Conservation (phyloP, 192 early-diverging fungal genomes). For the Coemansia sp. region DNA sequence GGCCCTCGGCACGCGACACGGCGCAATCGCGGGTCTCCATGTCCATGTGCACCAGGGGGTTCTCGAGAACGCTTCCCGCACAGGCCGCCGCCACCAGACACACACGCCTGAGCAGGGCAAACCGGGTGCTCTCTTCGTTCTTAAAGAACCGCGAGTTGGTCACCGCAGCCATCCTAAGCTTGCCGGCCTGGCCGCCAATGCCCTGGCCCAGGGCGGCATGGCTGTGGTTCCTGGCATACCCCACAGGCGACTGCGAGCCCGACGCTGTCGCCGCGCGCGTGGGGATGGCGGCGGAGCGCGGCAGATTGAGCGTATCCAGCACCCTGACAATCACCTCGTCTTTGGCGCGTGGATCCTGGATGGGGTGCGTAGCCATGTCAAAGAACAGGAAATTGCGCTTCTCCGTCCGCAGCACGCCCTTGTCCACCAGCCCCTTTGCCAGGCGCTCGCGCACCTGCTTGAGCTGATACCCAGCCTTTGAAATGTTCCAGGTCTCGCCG, state of each 20-base stretch:
- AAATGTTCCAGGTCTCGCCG: conserved; percentile 98
- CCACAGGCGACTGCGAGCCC: conserved; percentile 16
- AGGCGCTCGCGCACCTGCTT: conserved; percentile 97
- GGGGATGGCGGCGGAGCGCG: conserved; percentile 57
- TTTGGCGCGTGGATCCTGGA: conserved; percentile 82
- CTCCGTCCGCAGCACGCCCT: conserved; percentile 93
- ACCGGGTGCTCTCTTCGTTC: conserved; percentile 37
- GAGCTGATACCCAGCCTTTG: conserved; percentile 95
- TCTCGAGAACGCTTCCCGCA: conserved; percentile 96
- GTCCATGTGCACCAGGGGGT: conserved; percentile 79
- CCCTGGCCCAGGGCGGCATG: conserved; percentile 18
- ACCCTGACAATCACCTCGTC: conserved; percentile 82
- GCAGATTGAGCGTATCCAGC: conserved; percentile 73
- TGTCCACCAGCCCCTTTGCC: conserved; percentile 97
- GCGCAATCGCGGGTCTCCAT: conserved; percentile 85
- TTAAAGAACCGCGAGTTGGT: conserved; percentile 33
- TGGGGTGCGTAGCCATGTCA: conserved; percentile 97
- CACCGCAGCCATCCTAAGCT: conserved; percentile 21
- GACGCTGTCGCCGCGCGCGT: conserved; percentile 53
- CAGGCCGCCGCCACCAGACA: conserved; percentile 93
- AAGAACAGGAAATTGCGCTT: conserved; percentile 95
- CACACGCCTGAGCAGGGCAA: conserved; percentile 68
- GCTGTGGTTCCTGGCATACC: background rate
- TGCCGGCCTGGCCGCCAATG: conserved; percentile 32
- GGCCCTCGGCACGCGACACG: conserved; percentile 83